A percentile compares a stretch with the other conserved stretches of the same genome.
phyloP scores from a whole-genome alignment of 495 filamentous ascomycete species.

The Hypoxylon lenormandii region DNA sequence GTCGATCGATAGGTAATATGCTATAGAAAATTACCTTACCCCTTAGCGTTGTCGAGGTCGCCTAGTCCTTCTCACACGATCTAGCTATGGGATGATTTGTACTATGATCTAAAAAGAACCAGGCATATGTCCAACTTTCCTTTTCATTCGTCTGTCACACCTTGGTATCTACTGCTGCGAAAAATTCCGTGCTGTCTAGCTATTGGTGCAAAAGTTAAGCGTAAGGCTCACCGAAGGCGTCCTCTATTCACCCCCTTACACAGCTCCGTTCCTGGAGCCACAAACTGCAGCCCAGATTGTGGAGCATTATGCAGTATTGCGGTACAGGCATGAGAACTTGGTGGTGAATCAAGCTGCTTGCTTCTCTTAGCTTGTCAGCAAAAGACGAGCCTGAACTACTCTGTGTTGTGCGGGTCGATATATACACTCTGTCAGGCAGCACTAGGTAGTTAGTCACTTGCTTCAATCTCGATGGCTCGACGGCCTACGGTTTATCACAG shows the following conservation, averaged over 20 bases:
- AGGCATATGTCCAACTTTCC: conserved; percentile 9
- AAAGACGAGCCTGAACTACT: conserved; percentile 27
- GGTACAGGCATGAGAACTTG: conserved; percentile 30
- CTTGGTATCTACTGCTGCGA: conserved; percentile 28
- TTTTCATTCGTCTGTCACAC: conserved; percentile 32
- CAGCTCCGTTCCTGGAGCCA: conserved; percentile 35
- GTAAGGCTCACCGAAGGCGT: conserved; percentile 46
- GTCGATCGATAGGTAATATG: conserved; percentile 21
- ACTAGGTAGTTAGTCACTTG: conserved; percentile 23
- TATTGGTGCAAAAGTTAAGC: conserved; percentile 35
- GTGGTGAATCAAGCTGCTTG: conserved; percentile 9
- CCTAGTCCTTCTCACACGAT: conserved; percentile 14
- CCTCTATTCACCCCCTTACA: conserved; percentile 42
- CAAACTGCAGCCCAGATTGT: conserved; percentile 47
- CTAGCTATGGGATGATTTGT: conserved; percentile 10
- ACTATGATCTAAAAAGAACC: conserved; percentile 16
- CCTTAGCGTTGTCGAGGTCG: conserved; percentile 7
- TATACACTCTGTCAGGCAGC: conserved; percentile 42
- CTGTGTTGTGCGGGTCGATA: conserved; percentile 29
- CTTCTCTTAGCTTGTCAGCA: conserved; percentile 20
- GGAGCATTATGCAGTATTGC: conserved; percentile 34
- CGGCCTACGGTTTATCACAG: conserved; percentile 29
- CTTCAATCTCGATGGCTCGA: conserved; percentile 12
- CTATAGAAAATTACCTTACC: conserved; percentile 11
- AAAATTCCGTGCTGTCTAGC: conserved; percentile 18